These are phyloP conservation scores for Cucumis melo DNA, from an alignment of 306 rosid genomes.

Conservation along the genomic window DNA sequence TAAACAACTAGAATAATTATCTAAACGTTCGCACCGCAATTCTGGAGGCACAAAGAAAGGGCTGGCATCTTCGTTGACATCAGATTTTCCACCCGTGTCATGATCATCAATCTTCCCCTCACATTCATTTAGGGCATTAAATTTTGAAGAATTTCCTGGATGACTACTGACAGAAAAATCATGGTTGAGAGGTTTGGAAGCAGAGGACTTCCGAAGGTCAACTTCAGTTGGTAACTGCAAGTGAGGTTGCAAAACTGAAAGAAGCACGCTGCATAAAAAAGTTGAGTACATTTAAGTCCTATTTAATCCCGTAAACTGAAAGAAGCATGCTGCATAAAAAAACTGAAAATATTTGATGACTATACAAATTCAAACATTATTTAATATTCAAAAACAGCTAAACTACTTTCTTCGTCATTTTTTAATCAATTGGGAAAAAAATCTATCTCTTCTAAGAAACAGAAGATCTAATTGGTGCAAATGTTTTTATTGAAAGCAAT, in stretches of 20 bases:
- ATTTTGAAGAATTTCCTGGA: slow-evolving; percentile 37
- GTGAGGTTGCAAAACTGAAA: slow-evolving; percentile 82
- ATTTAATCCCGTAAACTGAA: slow-evolving; percentile 15
- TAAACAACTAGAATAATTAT: slow-evolving; percentile 29
- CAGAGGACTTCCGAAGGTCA: slow-evolving; percentile 46
- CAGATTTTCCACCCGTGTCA: slow-evolving; percentile 40
- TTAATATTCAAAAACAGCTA: neutral
- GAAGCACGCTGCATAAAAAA: slow-evolving; percentile 57
- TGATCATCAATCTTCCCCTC: slow-evolving; percentile 47
- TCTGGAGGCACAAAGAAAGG: slow-evolving; percentile 64
- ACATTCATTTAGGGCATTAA: slow-evolving; percentile 43
- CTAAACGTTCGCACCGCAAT: slow-evolving; percentile 37
- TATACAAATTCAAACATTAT: neutral
- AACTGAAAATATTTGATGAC: neutral
- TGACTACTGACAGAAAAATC: slow-evolving; percentile 32
- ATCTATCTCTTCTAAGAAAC: neutral
- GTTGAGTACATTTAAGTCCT: neutral
- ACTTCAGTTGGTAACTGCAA: slow-evolving; percentile 79
- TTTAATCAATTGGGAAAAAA: neutral
- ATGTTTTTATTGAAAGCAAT: no score
- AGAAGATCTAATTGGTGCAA: neutral
- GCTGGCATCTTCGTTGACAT: slow-evolving; percentile 45
- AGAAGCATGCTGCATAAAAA: slow-evolving; percentile 62
- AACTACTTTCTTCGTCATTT: neutral
- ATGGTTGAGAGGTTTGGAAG: slow-evolving; percentile 28